A percentile compares a stretch with the other conserved stretches of the same genome.
Conservation (phyloP, 2,329 filamentous ascomycete genomes). For the Chaetomium strumarium region DNA sequence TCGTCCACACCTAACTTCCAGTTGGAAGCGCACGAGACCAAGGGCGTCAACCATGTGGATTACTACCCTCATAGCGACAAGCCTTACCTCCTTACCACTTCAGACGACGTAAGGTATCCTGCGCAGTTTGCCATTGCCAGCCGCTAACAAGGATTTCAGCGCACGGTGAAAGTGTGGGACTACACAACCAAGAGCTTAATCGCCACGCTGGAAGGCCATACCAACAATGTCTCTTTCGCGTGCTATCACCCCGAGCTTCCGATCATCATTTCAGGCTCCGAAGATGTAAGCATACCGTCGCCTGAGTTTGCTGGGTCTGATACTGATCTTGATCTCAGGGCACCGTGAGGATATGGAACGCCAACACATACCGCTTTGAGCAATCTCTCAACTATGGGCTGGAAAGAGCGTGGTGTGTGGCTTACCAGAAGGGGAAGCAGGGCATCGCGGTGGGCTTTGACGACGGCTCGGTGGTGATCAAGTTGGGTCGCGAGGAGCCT, state of each 20-base stretch:
- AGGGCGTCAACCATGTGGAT: slow-evolving; percentile 97
- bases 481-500: slow-evolving; percentile 94
- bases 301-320: too few relatives aligned
- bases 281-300: slow-evolving; percentile 50
- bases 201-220: slow-evolving; percentile 92
- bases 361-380: slow-evolving; percentile 93
- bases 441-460: slow-evolving; percentile 95
- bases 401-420: slow-evolving; percentile 95
- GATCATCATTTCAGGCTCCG: slow-evolving; percentile 94
- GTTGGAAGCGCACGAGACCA: slow-evolving; percentile 91
- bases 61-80: slow-evolving; percentile 72
- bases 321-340: slow-evolving; percentile 15
- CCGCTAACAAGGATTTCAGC: slow-evolving; percentile 28
- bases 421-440: slow-evolving; percentile 90
- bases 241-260: slow-evolving; percentile 96
- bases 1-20: slow-evolving; percentile 95
- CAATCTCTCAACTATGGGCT: slow-evolving; percentile 94
- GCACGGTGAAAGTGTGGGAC: slow-evolving; percentile 97
- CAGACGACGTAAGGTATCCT: slow-evolving; percentile 57
- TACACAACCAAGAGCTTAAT: slow-evolving; percentile 98
- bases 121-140: neutral
- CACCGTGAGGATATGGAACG: slow-evolving; percentile 90
- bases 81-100: slow-evolving; percentile 89
- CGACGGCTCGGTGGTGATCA: slow-evolving; percentile 94
- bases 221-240: slow-evolving; percentile 95